Evolutionary conservation across 2,329 filamentous ascomycete species (phyloP), one percentile per base, ranked within the genome.

Genomic region (Coleophoma crateriformis): DNA sequence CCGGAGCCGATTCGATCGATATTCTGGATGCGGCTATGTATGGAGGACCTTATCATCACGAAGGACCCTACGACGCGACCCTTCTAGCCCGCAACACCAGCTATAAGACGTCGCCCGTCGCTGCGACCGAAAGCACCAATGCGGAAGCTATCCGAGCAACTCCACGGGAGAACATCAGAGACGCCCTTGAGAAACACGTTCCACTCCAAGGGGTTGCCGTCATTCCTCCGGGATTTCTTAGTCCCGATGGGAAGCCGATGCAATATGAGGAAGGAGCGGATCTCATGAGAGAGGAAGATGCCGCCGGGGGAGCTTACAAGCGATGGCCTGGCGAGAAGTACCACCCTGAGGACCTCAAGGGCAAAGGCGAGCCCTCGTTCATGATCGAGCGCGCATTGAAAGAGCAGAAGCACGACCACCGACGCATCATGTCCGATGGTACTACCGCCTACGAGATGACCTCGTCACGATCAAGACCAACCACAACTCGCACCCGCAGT

Each of bases 31-130:
- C 73, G 47, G 72, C 77, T 3, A 67, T 78, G n/a, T 67, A 76
- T 38, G 78, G 79, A 46, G 77, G 76, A 15, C 70, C 77, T 2
- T 96, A 95, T 67, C 92, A 96, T 67, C 92, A 97, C 61, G 88
- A 86, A 55, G 91, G 92, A 0, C 92, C 92, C 0, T 97, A 88
- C 59, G 92, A 97, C 64, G 89, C 91, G 10, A 86, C 88, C 2
- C 75, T 89, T 47, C 74, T 85, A 1, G 81, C 87, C 12, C 79
- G 88, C 44, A 96, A 96, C 69, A 74, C 71, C 4, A 75, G 68
- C 55, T 74, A 73, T 51, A 71, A 75, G 48, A 69, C 66, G 50
- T 84, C 88, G 3, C 91, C 92, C 0, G 70, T 96, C 7, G 89
- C 87, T 27, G 92, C 91, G 2, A 79, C 95, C 5, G 73, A 75